Base-by-base conservation (phyloP, 2,329 filamentous ascomycete species). In the Exophiala sideris region DNA sequence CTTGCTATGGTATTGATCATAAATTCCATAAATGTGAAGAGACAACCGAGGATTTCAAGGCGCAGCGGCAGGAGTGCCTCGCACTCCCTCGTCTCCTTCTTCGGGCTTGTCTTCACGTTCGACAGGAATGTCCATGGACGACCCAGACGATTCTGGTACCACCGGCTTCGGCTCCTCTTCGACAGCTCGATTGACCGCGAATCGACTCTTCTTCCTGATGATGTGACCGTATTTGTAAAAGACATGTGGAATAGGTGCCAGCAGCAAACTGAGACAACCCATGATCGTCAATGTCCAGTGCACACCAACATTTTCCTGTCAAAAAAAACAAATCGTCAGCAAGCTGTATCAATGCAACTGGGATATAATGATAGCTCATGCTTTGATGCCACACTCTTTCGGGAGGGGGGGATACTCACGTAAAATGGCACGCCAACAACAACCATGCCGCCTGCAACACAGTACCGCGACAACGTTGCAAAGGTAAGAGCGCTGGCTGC, bases 401-500 rank as follows among this genome's bases (percentile, higher is more conserved):
- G 24, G 24, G 5, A 29, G 5, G 24, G 7, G 7, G 5, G 24
- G 4, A 29, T 18, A 18, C 24, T 29, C 14, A 64, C 49, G 52
- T 75, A 76, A 53, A 75, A 67, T 3, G 70, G 65, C 14, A 69
- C 63, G 0, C 64, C 64, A 3, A 67, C 58, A 14, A 65, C 62
- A 5, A 67, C 62, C 65, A 75, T 70, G 0, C 65, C 68, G 0
- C 73, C 72, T 1, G 70, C 69, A 9, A 65, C 67, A 16, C 67
- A 62, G 50, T 76, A 76, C 2, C 76, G 68, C 1, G 69, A 69
- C 4, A 77, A 65, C 0, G 74, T 75, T 38, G 74, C 66, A 42
- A 73, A 68, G 0, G 74, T 73, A 21, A 80, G 65, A 0, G 76
- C 78, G 3, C 70, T 73, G 1, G 78, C 80, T 0, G 79, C 74